Percentiles rank a stretch among this genome's conserved stretches.
Conservation (phyloP, 768 basidiomycete species). For the Boletus rubropictus region DNA sequence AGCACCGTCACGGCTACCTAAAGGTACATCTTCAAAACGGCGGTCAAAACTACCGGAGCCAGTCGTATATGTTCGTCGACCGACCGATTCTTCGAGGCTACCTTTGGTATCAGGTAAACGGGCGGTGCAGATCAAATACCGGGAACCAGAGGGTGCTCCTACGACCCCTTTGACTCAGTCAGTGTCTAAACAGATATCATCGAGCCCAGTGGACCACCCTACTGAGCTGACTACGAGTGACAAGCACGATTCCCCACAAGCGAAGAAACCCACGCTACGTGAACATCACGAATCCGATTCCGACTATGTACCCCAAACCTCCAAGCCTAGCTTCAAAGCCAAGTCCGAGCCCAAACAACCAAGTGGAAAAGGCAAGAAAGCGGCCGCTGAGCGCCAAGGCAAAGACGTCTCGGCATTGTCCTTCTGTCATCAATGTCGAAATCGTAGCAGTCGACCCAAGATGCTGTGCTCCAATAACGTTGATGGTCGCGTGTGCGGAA, state of each 20-base stretch:
- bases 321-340: neutral
- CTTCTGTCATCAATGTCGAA: conserved; percentile 37
- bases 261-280: conserved; percentile 4
- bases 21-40: conserved; percentile 1
- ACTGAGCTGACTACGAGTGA: neutral
- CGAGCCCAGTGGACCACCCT: neutral
- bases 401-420: conserved; percentile 2
- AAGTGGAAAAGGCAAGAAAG: neutral
- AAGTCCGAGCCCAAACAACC: conserved; percentile 2
- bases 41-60: conserved; percentile 21
- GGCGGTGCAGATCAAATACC: conserved; percentile 29
- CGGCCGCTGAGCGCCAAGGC: neutral
- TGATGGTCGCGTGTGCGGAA: conserved; percentile 23
- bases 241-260: neutral
- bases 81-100: conserved; percentile 16
- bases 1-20: neutral
- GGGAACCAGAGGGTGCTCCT: conserved; percentile 9
- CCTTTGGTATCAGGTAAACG: conserved; percentile 21
- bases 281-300: conserved; percentile 15
- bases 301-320: conserved; percentile 8
- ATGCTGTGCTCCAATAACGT: conserved; percentile 30
- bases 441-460: conserved; percentile 25
- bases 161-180: neutral
- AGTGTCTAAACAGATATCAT: neutral
- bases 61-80: conserved; percentile 29